Evolutionary conservation across 202 grass and related monocot genomes (phyloP), one percentile per base, ranked within the genome.

Genomic region (Zizania palustris): DNA sequence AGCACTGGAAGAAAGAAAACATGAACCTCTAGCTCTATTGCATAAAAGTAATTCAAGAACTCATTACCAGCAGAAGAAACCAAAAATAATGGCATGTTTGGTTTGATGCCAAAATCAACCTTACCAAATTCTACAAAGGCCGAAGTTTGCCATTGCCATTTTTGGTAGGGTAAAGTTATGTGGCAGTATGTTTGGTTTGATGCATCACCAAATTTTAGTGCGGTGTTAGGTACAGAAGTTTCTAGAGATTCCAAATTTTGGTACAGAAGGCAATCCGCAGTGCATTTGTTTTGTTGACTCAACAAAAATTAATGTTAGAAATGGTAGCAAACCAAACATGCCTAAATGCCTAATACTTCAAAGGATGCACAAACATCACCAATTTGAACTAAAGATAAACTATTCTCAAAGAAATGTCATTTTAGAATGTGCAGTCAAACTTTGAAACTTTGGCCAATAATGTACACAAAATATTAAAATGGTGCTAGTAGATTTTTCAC

Each of bases 31-130:
- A 38, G 9, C 48, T 79, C 11, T 73, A 58, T 40, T 69, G 46
- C 9, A 67, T 21, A 43, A 70, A 70, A 12, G 6, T 18, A 69
- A 67, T 37, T 42, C n/a, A 65, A 80, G 19, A 88, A 58, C 39
- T 64, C 57, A 65, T 65, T 41, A 72, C 51, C 14, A 69, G 16
- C 45, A 59, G 11, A 78, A 3, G 36, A 67, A 51, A 42, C 16
- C 37, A 56, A 1, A 19, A 7, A 55, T 20, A 55, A 55, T 54
- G 50, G 51, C n/a, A 20, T 55, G 51, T 7, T 20, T 55, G n/a
- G 51, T 55, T 20, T 55, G 51, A 3, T 55, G 19, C 7, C 51
- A 55, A 3, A 3, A 19, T 6, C 19, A 55, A 18, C 15, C 16
- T 54, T 54, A 54, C 16, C 50, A 55, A 20, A 55, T 9, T 55